A percentile compares a stretch with the other conserved stretches of the same genome.
These are phyloP conservation scores for Aspergillus avenaceus DNA, from an alignment of 495 filamentous ascomycete genomes.

Conservation along the genomic window DNA sequence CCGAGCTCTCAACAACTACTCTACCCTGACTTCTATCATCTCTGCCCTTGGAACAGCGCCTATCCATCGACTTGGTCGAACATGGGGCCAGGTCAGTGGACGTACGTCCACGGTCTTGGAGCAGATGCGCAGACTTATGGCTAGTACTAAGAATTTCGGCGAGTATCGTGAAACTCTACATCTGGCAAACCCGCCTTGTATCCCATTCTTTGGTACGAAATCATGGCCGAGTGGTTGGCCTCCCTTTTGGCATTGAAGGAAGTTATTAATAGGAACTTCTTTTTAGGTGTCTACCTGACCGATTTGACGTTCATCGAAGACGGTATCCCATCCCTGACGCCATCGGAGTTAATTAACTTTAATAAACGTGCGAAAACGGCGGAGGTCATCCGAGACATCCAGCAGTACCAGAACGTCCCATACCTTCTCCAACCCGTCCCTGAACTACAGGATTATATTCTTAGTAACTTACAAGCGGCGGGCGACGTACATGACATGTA, in stretches of 20 bases:
- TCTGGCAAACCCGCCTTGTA: constrained; percentile 90
- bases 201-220: constrained; percentile 90
- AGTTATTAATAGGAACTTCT: constrained; percentile 8
- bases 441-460: constrained; percentile 95
- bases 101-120: constrained; percentile 77
- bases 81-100: constrained; percentile 89
- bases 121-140: constrained; percentile 90
- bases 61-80: constrained; percentile 87
- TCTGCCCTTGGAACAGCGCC: constrained; percentile 91
- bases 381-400: constrained; percentile 95
- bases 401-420: constrained; percentile 95
- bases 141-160: constrained; percentile 95
- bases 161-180: constrained; percentile 93
- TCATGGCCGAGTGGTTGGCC: neutral
- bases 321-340: constrained; percentile 92
- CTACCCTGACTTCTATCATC: constrained; percentile 96
- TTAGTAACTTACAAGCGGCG: constrained; percentile 88
- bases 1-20: constrained; percentile 90
- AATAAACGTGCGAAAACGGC: constrained; percentile 96
- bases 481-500: constrained; percentile 99
- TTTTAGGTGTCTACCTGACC: constrained; percentile 86
- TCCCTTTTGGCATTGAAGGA: constrained; percentile 9
- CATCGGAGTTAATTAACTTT: constrained; percentile 95
- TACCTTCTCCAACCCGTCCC: constrained; percentile 84
- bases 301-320: constrained; percentile 99